A percentile compares a stretch with the other conserved stretches of the same genome.
phyloP scores from a whole-genome alignment of 2,329 filamentous ascomycete genomes.

The Pseudogymnoascus sp. region DNA sequence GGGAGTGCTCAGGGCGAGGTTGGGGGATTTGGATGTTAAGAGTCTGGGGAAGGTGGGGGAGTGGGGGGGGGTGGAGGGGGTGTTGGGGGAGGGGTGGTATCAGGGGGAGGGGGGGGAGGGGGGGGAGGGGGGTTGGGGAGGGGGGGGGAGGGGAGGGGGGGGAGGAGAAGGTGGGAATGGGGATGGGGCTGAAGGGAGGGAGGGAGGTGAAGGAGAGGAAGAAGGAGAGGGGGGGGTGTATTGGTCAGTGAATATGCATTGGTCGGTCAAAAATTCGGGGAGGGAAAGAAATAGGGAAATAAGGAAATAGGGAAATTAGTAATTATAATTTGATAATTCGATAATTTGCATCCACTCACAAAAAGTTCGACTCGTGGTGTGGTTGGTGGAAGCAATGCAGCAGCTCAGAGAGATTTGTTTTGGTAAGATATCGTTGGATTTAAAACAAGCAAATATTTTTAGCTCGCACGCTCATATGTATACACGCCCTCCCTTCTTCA shows the following conservation, averaged over 20 bases:
- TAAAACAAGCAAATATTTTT: background rate
- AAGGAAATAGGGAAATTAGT: background rate
- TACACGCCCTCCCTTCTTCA: background rate
- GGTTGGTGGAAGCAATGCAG: background rate
- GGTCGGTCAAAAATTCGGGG: no score
- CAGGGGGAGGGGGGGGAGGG: constrained; percentile 28
- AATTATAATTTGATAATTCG: background rate
- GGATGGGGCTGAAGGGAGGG: background rate
- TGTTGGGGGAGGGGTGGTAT: constrained; percentile 62
- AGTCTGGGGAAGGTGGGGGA: constrained; percentile 57
- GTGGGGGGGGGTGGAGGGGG: constrained; percentile 56
- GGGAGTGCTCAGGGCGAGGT: constrained; percentile 25
- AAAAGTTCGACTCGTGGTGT: no score
- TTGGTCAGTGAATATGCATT: background rate
- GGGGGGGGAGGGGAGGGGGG: no score
- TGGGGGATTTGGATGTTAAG: constrained; percentile 74
- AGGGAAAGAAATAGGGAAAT: background rate
- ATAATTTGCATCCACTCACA: no score
- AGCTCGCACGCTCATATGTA: background rate
- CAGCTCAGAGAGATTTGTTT: background rate
- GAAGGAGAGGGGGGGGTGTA: background rate
- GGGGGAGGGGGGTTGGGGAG: background rate
- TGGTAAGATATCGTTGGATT: background rate
- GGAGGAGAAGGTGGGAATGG: constrained; percentile 1
- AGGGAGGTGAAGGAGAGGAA: no score